These are phyloP conservation scores for Tetradesmus lagerheimii DNA, from an alignment of 139 green algal genomes.

Conservation along the genomic window DNA sequence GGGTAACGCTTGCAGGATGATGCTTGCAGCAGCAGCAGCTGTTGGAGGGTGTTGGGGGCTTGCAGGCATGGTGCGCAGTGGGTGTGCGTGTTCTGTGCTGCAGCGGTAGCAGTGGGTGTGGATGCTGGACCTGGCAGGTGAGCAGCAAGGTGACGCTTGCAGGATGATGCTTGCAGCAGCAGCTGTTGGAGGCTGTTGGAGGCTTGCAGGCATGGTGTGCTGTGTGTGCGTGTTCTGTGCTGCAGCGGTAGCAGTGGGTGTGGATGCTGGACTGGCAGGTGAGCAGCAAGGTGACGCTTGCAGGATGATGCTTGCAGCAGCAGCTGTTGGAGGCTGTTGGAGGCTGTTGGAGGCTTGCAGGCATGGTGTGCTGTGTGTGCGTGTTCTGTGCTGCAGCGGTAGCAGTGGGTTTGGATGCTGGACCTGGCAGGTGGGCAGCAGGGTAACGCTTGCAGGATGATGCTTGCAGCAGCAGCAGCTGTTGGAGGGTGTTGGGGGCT, in stretches of 20 bases:
- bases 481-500: no score
- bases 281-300: neutral
- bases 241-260: constrained; percentile 60
- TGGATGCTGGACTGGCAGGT: constrained; percentile 31
- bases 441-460: neutral
- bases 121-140: constrained; percentile 29
- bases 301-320: no score
- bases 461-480: neutral
- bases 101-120: constrained; percentile 58
- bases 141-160: neutral
- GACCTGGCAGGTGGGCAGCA: constrained; percentile 23
- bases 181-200: no score
- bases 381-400: neutral
- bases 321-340: no score
- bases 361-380: neutral
- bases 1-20: neutral
- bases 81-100: no score
- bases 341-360: no score
- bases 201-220: no score
- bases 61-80: no score
- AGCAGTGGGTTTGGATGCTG: constrained; percentile 51
- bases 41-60: no score
- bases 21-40: neutral
- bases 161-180: no score
- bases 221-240: no score